These are phyloP conservation scores for Verticillium longisporum DNA, from an alignment of 2,329 filamentous ascomycete genomes.

Conservation along the genomic window DNA sequence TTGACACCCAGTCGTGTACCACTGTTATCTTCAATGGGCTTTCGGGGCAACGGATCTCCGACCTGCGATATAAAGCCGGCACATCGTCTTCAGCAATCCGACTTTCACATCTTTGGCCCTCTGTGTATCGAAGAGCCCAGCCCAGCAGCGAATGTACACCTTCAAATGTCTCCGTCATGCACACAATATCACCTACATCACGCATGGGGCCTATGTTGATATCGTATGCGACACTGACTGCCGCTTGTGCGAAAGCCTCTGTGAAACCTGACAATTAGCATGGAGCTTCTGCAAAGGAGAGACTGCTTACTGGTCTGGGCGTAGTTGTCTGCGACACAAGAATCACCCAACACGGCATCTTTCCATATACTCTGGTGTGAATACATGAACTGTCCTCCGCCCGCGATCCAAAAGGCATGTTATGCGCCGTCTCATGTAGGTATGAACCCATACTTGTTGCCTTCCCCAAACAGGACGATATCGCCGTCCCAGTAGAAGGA, in stretches of 20 bases:
- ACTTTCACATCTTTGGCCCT: neutral
- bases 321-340: neutral
- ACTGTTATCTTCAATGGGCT: neutral
- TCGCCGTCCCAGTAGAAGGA: neutral
- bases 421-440: neutral
- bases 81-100: neutral
- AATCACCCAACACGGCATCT: neutral
- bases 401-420: neutral
- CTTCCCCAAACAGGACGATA: neutral
- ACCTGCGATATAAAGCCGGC: conserved; percentile 23
- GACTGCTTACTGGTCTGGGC: neutral
- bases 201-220: neutral
- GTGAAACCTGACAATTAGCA: neutral
- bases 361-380: neutral
- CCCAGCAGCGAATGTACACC: neutral
- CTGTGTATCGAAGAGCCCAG: neutral
- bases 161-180: neutral
- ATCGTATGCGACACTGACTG: conserved; percentile 16
- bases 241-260: neutral
- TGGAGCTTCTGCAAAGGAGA: neutral
- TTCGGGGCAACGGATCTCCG: neutral
- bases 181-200: neutral
- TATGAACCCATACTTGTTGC: neutral
- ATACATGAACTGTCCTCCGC: conserved; percentile 1
- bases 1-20: neutral